A percentile compares a stretch with the other conserved stretches of the same genome.
Conservation (phyloP, 2,329 filamentous ascomycete genomes). For the Scytalidium sp. region DNA sequence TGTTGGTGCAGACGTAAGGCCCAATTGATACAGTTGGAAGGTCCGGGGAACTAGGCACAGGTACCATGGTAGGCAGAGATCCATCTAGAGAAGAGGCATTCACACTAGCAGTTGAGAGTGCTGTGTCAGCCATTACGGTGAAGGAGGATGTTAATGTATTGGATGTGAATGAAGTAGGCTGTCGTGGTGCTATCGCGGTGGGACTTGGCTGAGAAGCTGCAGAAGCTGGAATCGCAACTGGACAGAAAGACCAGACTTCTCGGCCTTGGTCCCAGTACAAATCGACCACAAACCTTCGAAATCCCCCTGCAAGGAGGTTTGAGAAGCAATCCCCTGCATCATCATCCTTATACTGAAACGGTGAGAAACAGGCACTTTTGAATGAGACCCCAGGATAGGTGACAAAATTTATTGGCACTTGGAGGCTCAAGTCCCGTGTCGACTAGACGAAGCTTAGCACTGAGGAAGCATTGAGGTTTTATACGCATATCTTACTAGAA, state of each 20-base stretch:
- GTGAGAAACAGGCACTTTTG: slow-evolving; percentile 55
- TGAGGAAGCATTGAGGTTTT: slow-evolving; percentile 8
- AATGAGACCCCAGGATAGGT: slow-evolving; percentile 55
- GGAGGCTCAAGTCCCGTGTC: slow-evolving; percentile 57
- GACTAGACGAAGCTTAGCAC: slow-evolving; percentile 34
- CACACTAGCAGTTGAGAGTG: slow-evolving; percentile 2
- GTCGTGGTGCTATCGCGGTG: slow-evolving; percentile 11
- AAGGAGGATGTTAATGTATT: neutral
- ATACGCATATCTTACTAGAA: slow-evolving; percentile 16
- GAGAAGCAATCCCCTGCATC: slow-evolving; percentile 54
- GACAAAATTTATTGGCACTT: slow-evolving; percentile 61
- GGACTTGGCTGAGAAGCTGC: slow-evolving; percentile 26
- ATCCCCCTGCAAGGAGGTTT: slow-evolving; percentile 59
- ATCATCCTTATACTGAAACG: slow-evolving; percentile 48
- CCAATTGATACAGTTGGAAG: slow-evolving; percentile 43
- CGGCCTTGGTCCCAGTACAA: slow-evolving; percentile 60
- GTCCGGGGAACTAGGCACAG: slow-evolving; percentile 12
- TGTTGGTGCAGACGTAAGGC: slow-evolving; percentile 51
- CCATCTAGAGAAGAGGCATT: slow-evolving; percentile 15
- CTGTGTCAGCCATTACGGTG: neutral
- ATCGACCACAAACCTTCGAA: slow-evolving; percentile 55
- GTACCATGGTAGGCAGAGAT: slow-evolving; percentile 12
- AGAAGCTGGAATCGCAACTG: slow-evolving; percentile 44
- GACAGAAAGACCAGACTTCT: slow-evolving; percentile 57
- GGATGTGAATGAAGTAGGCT: neutral